Evolutionary conservation across 805 yeast genomes (phyloP).

Genomic region (Phaffomyces thermotolerans): DNA sequence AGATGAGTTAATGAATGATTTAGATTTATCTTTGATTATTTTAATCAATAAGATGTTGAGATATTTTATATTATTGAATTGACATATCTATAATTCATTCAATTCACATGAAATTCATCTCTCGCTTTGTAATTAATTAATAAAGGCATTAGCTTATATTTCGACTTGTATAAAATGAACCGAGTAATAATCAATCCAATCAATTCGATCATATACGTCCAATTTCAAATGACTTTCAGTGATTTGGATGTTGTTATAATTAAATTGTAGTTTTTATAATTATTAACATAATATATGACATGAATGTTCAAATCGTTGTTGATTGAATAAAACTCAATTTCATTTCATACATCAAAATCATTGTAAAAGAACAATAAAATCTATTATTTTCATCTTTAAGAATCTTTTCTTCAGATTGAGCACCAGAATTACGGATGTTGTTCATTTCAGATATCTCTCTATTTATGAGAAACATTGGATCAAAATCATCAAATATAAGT

Average conservation of each 20-base stretch:
- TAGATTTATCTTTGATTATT: too few relatives aligned
- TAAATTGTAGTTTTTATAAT: background rate
- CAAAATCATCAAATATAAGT: too few relatives aligned
- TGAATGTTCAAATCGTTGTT: too few relatives aligned
- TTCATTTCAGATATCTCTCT: too few relatives aligned
- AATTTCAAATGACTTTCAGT: background rate
- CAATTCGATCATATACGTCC: background rate
- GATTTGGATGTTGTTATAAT: background rate
- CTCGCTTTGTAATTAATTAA: background rate
- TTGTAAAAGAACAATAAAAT: too few relatives aligned
- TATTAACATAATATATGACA: too few relatives aligned
- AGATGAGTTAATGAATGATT: too few relatives aligned
- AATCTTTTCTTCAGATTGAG: background rate
- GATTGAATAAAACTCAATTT: too few relatives aligned
- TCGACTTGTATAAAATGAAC: constrained; percentile 1
- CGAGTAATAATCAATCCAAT: constrained; percentile 3
- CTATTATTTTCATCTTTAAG: too few relatives aligned
- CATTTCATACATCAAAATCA: too few relatives aligned
- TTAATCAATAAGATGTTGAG: too few relatives aligned
- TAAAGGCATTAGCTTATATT: constrained; percentile 3
- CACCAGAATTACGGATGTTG: background rate
- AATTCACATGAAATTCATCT: background rate
- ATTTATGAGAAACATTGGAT: background rate
- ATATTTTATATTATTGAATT: too few relatives aligned
- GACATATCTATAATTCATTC: background rate